Evolutionary conservation across 75 land plant species (phyloP).

Genomic region (Adiantum capillusveneris): DNA sequence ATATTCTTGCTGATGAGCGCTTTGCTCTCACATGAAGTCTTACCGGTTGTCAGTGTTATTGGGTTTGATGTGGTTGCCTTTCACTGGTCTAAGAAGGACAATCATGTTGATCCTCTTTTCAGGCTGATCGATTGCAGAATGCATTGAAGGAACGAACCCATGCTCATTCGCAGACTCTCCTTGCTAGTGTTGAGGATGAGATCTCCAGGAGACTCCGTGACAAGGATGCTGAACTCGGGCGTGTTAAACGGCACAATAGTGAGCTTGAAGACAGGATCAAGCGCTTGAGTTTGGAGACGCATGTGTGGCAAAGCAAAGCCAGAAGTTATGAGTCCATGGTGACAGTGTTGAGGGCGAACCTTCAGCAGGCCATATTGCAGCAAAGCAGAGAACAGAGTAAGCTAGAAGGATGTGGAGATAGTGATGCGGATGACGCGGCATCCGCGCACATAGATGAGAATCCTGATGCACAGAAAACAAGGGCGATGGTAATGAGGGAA

Average conservation of each 20-base stretch:
- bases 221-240: constrained; percentile 55
- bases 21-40: not conserved
- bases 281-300: constrained; percentile 43
- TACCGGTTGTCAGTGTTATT: not conserved
- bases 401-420: constrained; percentile 80
- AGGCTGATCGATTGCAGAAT: constrained; percentile 59
- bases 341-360: constrained; percentile 40
- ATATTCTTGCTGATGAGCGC: not conserved
- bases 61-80: not conserved
- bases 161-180: constrained; percentile 35
- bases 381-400: constrained; percentile 50
- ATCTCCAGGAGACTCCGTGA: constrained; percentile 42
- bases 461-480: constrained; percentile 6
- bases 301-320: constrained; percentile 59
- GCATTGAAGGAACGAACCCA: constrained; percentile 49
- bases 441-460: constrained; percentile 23
- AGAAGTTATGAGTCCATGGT: constrained; percentile 59
- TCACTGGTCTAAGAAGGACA: too few relatives aligned
- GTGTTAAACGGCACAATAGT: constrained; percentile 45
- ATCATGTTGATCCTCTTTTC: not conserved
- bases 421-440: constrained; percentile 75
- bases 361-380: constrained; percentile 53
- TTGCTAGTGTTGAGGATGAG: constrained; percentile 43
- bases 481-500: not conserved
- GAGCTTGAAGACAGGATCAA: constrained; percentile 67